Conservation (phyloP, 306 rosid species). For the Prunus davidiana region DNA sequence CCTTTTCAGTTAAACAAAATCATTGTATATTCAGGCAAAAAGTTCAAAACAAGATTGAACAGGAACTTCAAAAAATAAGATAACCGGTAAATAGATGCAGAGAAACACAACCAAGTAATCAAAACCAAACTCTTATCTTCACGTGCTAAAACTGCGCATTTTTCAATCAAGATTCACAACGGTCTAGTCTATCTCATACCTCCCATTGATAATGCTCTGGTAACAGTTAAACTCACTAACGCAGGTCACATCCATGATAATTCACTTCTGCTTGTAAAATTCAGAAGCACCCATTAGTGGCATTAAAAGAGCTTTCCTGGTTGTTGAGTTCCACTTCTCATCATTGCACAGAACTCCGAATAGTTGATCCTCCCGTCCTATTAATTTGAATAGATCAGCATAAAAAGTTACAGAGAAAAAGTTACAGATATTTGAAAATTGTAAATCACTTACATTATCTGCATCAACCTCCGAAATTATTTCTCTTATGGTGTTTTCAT, state of each 20-base stretch:
- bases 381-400: slow-evolving; percentile 28
- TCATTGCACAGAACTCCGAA: slow-evolving; percentile 84
- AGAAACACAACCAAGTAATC: slow-evolving; percentile 19
- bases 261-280: slow-evolving; percentile 23
- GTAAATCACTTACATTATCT: slow-evolving; percentile 68
- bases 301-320: slow-evolving; percentile 39
- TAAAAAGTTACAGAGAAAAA: background rate
- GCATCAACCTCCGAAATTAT: slow-evolving; percentile 93
- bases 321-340: slow-evolving; percentile 85
- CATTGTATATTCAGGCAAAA: slow-evolving; percentile 18
- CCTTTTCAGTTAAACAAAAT: background rate
- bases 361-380: slow-evolving; percentile 95
- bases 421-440: slow-evolving; percentile 1
- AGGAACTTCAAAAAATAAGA: slow-evolving; percentile 17
- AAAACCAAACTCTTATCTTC: slow-evolving; percentile 22
- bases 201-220: slow-evolving; percentile 12
- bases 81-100: slow-evolving; percentile 21
- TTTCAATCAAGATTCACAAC: slow-evolving; percentile 17
- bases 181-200: slow-evolving; percentile 9
- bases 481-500: slow-evolving; percentile 75
- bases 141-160: slow-evolving; percentile 20
- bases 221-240: slow-evolving; percentile 13
- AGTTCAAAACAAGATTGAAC: slow-evolving; percentile 2
- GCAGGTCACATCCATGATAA: slow-evolving; percentile 16
- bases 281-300: background rate